These are phyloP conservation scores for Linum tenue DNA, from an alignment of 345 rosid species.

Conservation along the genomic window DNA sequence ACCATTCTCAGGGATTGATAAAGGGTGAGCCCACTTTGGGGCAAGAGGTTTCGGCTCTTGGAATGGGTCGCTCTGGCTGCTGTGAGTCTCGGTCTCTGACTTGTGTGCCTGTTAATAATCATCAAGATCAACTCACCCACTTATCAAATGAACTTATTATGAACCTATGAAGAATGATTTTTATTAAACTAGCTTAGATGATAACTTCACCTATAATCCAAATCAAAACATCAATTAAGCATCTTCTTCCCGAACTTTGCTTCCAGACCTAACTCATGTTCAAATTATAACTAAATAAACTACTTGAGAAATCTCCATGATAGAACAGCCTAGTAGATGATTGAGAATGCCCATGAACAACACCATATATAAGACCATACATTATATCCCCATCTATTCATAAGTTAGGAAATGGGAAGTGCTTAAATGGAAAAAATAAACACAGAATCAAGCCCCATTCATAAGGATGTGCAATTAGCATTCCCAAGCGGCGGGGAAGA, in stretches of 20 bases:
- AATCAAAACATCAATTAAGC: background rate
- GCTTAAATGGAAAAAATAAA: too few relatives aligned
- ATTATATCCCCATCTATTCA: too few relatives aligned
- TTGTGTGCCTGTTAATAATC: constrained; percentile 40
- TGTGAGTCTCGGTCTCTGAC: constrained; percentile 42
- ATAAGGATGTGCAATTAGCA: background rate
- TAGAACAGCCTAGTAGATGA: too few relatives aligned
- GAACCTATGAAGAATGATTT: background rate
- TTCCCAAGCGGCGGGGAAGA: constrained; percentile 1
- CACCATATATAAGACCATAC: too few relatives aligned
- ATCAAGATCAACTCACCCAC: background rate
- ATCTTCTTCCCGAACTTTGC: background rate
- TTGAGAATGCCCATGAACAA: too few relatives aligned
- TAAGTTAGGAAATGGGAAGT: too few relatives aligned
- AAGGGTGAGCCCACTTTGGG: constrained; percentile 88
- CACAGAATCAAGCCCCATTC: background rate
- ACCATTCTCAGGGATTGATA: constrained; percentile 82
- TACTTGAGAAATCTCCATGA: too few relatives aligned
- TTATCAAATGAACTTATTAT: background rate
- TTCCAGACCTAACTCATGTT: too few relatives aligned
- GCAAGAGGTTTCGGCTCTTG: constrained; percentile 47
- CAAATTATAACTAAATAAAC: too few relatives aligned
- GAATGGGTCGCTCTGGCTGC: constrained; percentile 24
- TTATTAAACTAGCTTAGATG: too few relatives aligned
- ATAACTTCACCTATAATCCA: too few relatives aligned